These are phyloP conservation scores for Nicotiana attenuata DNA, from an alignment of 257 asterid species.

Conservation along the genomic window DNA sequence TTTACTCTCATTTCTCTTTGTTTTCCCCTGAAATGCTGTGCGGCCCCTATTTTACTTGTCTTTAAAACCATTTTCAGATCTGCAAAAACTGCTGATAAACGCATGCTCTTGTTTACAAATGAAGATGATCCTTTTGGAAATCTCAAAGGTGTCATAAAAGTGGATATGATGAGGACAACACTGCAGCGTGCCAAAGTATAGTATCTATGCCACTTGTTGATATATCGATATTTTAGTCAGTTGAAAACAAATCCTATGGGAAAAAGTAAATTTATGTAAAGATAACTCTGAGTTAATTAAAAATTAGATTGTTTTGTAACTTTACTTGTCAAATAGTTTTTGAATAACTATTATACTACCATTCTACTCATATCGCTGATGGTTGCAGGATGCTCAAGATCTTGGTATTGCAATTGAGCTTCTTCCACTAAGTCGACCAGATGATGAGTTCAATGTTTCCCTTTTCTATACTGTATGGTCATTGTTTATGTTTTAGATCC, in stretches of 20 bases:
- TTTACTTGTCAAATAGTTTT: not conserved
- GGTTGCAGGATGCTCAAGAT: slow-evolving; percentile 90
- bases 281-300: not conserved
- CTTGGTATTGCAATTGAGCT: slow-evolving; percentile 86
- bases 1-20: slow-evolving; percentile 5
- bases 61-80: slow-evolving; percentile 46
- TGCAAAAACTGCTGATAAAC: slow-evolving; percentile 71
- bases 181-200: slow-evolving; percentile 90
- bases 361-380: not conserved
- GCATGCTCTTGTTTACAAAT: slow-evolving; percentile 81
- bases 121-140: slow-evolving; percentile 97
- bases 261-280: not conserved
- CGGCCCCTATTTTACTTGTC: slow-evolving; percentile 10
- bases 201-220: not conserved
- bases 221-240: not conserved
- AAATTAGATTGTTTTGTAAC: not conserved
- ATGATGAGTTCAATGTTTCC: slow-evolving; percentile 71
- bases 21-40: slow-evolving; percentile 8
- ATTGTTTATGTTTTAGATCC: not conserved
- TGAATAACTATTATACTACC: not conserved
- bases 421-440: slow-evolving; percentile 74
- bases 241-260: not conserved
- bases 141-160: slow-evolving; percentile 72
- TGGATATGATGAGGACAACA: slow-evolving; percentile 94
- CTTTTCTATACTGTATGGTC: slow-evolving; percentile 81